These are phyloP conservation scores for Cryptococcus sp. DNA, from an alignment of 1,284 basidiomycete species.

Conservation along the genomic window DNA sequence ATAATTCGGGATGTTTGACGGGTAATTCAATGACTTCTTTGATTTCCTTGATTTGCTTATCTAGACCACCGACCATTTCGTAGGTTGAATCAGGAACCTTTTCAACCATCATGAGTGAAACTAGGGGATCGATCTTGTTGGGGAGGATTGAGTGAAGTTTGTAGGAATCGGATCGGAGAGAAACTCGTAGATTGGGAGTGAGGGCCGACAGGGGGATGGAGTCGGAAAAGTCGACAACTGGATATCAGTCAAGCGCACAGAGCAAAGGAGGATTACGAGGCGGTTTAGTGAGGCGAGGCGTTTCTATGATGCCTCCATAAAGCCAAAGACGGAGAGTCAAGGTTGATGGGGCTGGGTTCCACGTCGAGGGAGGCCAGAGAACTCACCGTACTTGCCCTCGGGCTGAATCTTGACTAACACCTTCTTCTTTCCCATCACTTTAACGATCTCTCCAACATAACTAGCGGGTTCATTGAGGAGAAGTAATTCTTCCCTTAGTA, in stretches of 20 bases:
- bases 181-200: constrained; percentile 84
- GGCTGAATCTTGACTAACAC: constrained; percentile 98
- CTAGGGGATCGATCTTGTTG: constrained; percentile 92
- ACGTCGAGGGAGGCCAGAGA: not conserved
- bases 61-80: constrained; percentile 98
- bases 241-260: not conserved
- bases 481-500: constrained; percentile 90
- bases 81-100: constrained; percentile 99
- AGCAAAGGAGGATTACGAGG: not conserved
- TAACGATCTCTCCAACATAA: constrained; percentile 97
- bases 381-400: constrained; percentile 92
- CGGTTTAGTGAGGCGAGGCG: not conserved
- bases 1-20: constrained; percentile 96
- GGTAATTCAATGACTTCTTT: constrained; percentile 99
- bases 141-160: constrained; percentile 90
- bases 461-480: constrained; percentile 93
- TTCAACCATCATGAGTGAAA: constrained; percentile 99
- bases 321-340: too few relatives aligned
- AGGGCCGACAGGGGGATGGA: constrained; percentile 79
- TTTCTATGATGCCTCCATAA: too few relatives aligned
- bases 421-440: constrained; percentile 99
- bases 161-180: constrained; percentile 93
- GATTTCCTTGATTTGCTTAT: constrained; percentile 98
- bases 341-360: too few relatives aligned
- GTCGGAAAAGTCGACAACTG: constrained; percentile 89